A percentile compares a stretch with the other conserved stretches of the same genome.
These are phyloP conservation scores for Circinella minor DNA, from an alignment of 371 early-diverging fungal species.

Conservation along the genomic window DNA sequence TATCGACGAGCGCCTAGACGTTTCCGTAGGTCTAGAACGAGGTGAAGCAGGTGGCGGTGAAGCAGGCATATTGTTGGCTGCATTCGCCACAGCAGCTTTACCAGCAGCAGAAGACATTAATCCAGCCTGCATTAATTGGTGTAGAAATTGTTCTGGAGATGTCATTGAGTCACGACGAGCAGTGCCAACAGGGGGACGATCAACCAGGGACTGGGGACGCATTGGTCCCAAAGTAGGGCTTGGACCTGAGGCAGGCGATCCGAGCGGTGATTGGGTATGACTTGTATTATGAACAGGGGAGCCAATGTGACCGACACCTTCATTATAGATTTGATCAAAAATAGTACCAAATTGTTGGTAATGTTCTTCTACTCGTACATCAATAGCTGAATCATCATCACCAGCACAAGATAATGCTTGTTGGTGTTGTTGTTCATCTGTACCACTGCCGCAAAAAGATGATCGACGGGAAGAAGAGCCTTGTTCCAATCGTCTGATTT, in stretches of 20 bases:
- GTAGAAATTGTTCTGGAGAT: slow-evolving; percentile 50
- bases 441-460: slow-evolving; percentile 10
- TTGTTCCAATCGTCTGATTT: slow-evolving; percentile 63
- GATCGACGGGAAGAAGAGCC: slow-evolving; percentile 17
- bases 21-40: not conserved
- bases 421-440: not conserved
- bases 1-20: slow-evolving; percentile 38
- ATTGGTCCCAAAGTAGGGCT: slow-evolving; percentile 17
- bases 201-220: slow-evolving; percentile 19
- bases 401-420: not conserved
- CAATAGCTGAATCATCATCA: slow-evolving; percentile 51
- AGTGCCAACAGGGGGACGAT: slow-evolving; percentile 37
- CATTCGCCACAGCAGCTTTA: too few relatives aligned
- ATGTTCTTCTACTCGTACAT: slow-evolving; percentile 39
- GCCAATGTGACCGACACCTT: slow-evolving; percentile 43
- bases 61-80: slow-evolving; percentile 14
- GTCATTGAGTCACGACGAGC: slow-evolving; percentile 42
- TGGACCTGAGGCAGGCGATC: slow-evolving; percentile 8
- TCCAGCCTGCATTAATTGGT: slow-evolving; percentile 32
- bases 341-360: slow-evolving; percentile 47
- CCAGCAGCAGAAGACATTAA: slow-evolving; percentile 4
- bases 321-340: slow-evolving; percentile 63
- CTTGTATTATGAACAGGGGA: slow-evolving; percentile 3
- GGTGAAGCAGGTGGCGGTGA: slow-evolving; percentile 11
- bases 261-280: slow-evolving; percentile 16